These are phyloP conservation scores for Adenanthera pavonina DNA, from an alignment of 306 rosid species.

Conservation along the genomic window DNA sequence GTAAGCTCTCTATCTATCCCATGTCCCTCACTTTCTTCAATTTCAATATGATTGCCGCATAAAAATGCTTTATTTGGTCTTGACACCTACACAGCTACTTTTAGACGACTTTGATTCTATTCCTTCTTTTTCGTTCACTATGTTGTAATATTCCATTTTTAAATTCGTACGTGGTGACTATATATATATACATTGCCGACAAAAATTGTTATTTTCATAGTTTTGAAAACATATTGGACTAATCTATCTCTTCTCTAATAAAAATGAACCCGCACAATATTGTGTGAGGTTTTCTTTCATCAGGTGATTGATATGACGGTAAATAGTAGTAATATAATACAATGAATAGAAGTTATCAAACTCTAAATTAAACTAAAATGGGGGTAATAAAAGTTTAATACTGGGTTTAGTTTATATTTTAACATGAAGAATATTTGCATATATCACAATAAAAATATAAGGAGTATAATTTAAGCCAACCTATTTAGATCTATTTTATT, in stretches of 20 bases:
- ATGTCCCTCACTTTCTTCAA: background rate
- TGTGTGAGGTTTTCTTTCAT: background rate
- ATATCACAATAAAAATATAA: too few relatives aligned
- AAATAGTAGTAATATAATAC: background rate
- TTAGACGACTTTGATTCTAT: background rate
- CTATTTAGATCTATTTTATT: background rate
- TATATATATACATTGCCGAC: background rate
- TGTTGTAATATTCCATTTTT: background rate
- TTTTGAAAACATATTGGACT: background rate
- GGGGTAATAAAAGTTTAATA: background rate
- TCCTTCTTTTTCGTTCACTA: background rate
- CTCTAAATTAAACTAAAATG: background rate
- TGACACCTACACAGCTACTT: background rate
- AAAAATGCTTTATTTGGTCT: background rate
- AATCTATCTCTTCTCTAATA: background rate
- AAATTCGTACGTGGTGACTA: background rate
- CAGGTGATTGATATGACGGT: background rate
- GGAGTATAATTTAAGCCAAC: too few relatives aligned
- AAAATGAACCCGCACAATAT: background rate
- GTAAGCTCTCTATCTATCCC: too few relatives aligned
- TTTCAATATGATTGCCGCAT: background rate
- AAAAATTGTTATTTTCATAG: background rate
- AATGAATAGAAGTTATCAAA: background rate
- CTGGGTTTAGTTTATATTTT: too few relatives aligned
- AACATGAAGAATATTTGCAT: too few relatives aligned